These are phyloP conservation scores for Penicillium sp. DNA, from an alignment of 2,329 filamentous ascomycete species.

Conservation along the genomic window DNA sequence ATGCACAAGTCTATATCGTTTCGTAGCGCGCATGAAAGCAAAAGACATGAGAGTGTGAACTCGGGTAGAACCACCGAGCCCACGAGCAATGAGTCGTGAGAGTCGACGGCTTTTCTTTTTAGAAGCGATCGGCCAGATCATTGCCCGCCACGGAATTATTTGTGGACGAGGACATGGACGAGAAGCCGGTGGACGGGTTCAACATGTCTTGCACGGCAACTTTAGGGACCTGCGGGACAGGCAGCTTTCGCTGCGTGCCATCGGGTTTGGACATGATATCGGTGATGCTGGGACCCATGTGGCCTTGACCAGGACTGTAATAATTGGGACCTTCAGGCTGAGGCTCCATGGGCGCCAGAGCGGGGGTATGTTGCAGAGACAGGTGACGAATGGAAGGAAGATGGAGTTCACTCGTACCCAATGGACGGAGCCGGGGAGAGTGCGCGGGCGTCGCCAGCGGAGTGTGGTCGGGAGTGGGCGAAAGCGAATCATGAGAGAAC, in stretches of 20 bases:
- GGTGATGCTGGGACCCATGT: conserved; percentile 70
- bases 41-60: conserved; percentile 7
- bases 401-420: conserved; percentile 65
- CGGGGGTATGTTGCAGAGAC: conserved; percentile 60
- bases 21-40: conserved; percentile 30
- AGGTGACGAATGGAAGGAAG: conserved; percentile 77
- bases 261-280: conserved; percentile 91
- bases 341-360: conserved; percentile 65
- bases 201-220: conserved; percentile 81
- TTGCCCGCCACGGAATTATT: conserved; percentile 71
- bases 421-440: conserved; percentile 81
- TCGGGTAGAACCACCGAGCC: not conserved
- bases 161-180: conserved; percentile 70
- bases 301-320: conserved; percentile 50
- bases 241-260: conserved; percentile 81
- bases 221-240: conserved; percentile 81
- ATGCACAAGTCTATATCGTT: conserved; percentile 39
- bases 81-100: not conserved
- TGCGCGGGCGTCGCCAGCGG: conserved; percentile 94
- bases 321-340: conserved; percentile 55
- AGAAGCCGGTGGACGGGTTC: conserved; percentile 59
- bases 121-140: conserved; percentile 57
- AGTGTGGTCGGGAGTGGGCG: conserved; percentile 95
- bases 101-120: conserved; percentile 1
- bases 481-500: conserved; percentile 91